Evolutionary conservation across 106 monocot genomes (phyloP), one percentile per base, ranked within the genome.

Genomic region (Chionographis japonica): DNA sequence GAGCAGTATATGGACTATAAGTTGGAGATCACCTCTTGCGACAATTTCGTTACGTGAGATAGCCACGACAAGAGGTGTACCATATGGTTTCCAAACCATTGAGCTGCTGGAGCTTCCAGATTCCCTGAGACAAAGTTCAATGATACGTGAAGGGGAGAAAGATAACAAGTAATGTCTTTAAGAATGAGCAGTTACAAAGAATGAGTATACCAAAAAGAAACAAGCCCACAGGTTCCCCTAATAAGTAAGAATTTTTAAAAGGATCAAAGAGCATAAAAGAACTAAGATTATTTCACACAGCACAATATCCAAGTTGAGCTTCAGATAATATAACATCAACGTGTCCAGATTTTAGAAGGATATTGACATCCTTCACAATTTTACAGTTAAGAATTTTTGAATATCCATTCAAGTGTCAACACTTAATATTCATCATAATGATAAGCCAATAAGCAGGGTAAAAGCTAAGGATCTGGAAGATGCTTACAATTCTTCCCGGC

Each of bases 401-500:
- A 27, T 27, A 27, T 27, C 27, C 27, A 27, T 27, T 27, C 27
- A 46, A 6, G 46, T 46, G 9, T 8, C 4, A 11, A 37, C 10
- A 40, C 35, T 17, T 60, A 17, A 5, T 60, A 52, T 27, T 14
- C 40, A 16, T 58, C 38, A 38, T 20, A 60, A 14, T 4, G 61
- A 60, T 9, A 38, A 42, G 54, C 37, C 19, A 36, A 58, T 10
- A 39, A 66, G 35, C 69, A 54, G 37, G 12, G 17, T 41, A 74
- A 36, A 64, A 0, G 17, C 42, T 19, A 68, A 53, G 41, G 4
- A 55, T 65, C 19, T 58, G 12, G 49, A 62, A 52, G 6, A 69
- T 56, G 63, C 73, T 78, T 73, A 95, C 95, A 63, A 13, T 74
- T 90, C 92, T 79, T 87, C 90, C 62, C 71, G 75, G 15, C 79